These are phyloP conservation scores for Thermothielavioides terrestris DNA, from an alignment of 495 filamentous ascomycete genomes.

Conservation along the genomic window DNA sequence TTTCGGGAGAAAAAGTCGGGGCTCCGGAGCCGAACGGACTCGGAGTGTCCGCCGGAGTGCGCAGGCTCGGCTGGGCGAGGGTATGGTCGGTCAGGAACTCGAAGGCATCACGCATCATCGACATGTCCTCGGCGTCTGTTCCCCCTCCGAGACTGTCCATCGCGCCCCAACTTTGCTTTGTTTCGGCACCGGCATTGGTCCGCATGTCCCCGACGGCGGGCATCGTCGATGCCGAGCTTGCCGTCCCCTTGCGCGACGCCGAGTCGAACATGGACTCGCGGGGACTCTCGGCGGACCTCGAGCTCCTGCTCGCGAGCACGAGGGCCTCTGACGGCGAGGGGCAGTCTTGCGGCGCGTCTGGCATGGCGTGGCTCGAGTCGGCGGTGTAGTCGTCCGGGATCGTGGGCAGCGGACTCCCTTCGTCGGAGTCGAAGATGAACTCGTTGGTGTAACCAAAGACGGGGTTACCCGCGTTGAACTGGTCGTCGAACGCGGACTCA, in stretches of 20 bases:
- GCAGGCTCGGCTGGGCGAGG: neutral
- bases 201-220: slow-evolving; percentile 9
- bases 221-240: slow-evolving; percentile 11
- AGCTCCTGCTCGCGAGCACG: slow-evolving; percentile 1
- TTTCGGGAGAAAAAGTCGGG: neutral
- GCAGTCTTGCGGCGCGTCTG: slow-evolving; percentile 4
- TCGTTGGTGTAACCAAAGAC: slow-evolving; percentile 18
- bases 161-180: slow-evolving; percentile 9
- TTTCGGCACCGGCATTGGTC: slow-evolving; percentile 4
- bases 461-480: neutral
- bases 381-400: slow-evolving; percentile 5
- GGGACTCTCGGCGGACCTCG: slow-evolving; percentile 12
- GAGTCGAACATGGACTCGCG: slow-evolving; percentile 38
- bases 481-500: slow-evolving; percentile 6
- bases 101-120: neutral
- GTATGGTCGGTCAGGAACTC: neutral
- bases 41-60: slow-evolving; percentile 6
- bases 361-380: slow-evolving; percentile 5
- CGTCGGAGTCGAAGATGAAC: slow-evolving; percentile 34
- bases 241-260: slow-evolving; percentile 10
- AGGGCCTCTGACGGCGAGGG: slow-evolving; percentile 21
- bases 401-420: slow-evolving; percentile 15
- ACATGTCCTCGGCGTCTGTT: neutral
- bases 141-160: neutral
- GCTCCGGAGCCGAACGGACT: slow-evolving; percentile 5